A percentile compares a stretch with the other conserved stretches of the same genome.
These are phyloP conservation scores for Triadica sebifera DNA, from an alignment of 345 rosid species.

Conservation along the genomic window DNA sequence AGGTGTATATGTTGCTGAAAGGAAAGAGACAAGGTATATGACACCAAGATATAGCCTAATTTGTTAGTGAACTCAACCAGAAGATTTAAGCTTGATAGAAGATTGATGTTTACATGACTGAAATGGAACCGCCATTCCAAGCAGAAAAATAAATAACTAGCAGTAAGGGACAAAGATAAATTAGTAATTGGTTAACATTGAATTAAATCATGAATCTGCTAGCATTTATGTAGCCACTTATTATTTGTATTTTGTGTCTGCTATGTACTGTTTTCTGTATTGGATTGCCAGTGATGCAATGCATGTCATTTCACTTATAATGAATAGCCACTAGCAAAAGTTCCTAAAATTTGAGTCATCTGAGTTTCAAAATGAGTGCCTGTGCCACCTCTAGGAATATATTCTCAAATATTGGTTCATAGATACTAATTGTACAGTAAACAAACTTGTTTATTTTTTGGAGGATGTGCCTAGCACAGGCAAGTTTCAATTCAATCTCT, in stretches of 20 bases:
- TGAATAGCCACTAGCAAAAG: not conserved
- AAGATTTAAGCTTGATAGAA: not conserved
- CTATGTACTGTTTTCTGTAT: not conserved
- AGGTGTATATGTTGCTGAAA: not conserved
- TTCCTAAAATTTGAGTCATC: not conserved
- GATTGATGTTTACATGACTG: not conserved
- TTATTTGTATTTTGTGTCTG: not conserved
- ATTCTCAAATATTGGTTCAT: no score
- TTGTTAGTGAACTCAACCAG: not conserved
- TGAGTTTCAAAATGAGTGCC: no score
- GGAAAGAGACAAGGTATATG: not conserved
- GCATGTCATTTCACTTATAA: not conserved
- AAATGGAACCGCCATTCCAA: not conserved
- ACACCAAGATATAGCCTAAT: not conserved
- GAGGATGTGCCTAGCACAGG: not conserved
- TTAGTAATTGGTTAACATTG: not conserved
- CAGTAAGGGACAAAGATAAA: not conserved
- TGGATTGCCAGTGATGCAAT: not conserved
- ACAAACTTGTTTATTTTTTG: not conserved
- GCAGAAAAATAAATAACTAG: not conserved
- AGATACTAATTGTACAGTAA: not conserved
- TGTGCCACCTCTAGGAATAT: no score
- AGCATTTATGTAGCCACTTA: not conserved
- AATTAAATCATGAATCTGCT: not conserved
- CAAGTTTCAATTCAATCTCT: not conserved